Evolutionary conservation across 2,329 filamentous ascomycete species (phyloP), one percentile per base, ranked within the genome.

Genomic region (Thielaviopsis punctulata): DNA sequence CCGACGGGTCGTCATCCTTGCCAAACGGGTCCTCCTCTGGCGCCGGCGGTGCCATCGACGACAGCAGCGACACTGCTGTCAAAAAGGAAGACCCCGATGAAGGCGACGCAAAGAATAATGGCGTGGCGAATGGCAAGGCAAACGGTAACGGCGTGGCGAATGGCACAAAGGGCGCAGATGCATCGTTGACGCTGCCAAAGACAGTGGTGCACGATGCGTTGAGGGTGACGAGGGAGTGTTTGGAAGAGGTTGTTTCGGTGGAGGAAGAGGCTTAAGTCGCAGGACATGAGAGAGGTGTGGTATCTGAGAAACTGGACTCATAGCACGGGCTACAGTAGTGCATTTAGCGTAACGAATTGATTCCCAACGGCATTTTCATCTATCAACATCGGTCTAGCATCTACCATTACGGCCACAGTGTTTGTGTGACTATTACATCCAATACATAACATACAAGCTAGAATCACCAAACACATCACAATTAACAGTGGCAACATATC

Each of bases 171-270:
- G 53, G 56, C 18, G 52, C 58, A 23, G 62, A 62, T 23, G 45
- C 22, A 19, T 25, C 18, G 49, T 68, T 82, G 13, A 79, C 77
- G 27, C 63, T 83, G 43, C 79, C 80, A 12, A 68, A 72, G 52
- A 61, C 67, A 2, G 76, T 80, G n/a, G 65, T 82, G 13, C 75
- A 80, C 23, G 76, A 83, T 57, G 77, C 77, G 4, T 66, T 82
- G n/a, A 71, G 71, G 57, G 68, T 76, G 27, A 78, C 78, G 24
- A 68, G 73, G 54, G 77, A 80, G 58, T 73, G 72, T 56, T 65
- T 82, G 43, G 77, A 80, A 56, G 62, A 66, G 36, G 68, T 77
- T 12, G 67, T 66, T 50, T 65, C 67, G 57, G 60, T 71, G 45
- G 66, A 68, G 1, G 51, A 55, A 5, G 4, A 13, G 24, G 41